Base-by-base conservation (phyloP, 352 stramenopile genomes). In the Phytopythium vexans region DNA sequence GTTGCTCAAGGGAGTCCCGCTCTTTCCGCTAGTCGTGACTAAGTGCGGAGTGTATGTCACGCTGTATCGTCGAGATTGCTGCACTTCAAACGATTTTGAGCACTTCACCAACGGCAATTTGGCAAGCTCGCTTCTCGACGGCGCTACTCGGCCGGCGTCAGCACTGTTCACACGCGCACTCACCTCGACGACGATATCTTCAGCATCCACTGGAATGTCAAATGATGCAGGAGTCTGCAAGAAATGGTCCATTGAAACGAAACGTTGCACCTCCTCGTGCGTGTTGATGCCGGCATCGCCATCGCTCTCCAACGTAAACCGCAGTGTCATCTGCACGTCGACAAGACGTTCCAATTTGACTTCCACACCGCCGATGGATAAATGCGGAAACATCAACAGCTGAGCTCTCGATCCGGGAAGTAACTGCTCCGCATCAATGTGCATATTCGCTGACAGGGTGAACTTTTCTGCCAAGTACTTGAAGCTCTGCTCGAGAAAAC, bases 401-500 rank as follows among this genome's bases (percentile, higher is more conserved):
- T 70, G 64, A 3, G 67, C 68, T 7, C 58, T 64, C 32, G 49
- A 56, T 16, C 72, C 74, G 43, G 77, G 71, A 44, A 79, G 46
- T 16, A 88, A 62, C 41, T 88, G 74, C 43, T 88, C 74, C 6
- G 12, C 50, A 44, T 88, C 77, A 27, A 86, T 73, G 45, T 74
- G 56, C 55, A 88, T 74, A 11, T 80, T 51, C 1, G 77, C 52
- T 11, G 64, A 27, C 5, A 86, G 15, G 10, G 41, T 50, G 49
- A 70, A 84, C 0, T 47, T 49, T 34, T 74, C 71, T 0, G 70
- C 37, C 4, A 75, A 49, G 53, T 85, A 88, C 10, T 50, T 43
- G 38, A 88, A 80, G 2, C 55, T 70, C 21, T 48, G 54, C 15
- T 66, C 41, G 38, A 88, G 70, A 9, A 54, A 70, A 2, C 70